phyloP scores from a whole-genome alignment of 169 alveolate species.

The Plasmodium inui region DNA sequence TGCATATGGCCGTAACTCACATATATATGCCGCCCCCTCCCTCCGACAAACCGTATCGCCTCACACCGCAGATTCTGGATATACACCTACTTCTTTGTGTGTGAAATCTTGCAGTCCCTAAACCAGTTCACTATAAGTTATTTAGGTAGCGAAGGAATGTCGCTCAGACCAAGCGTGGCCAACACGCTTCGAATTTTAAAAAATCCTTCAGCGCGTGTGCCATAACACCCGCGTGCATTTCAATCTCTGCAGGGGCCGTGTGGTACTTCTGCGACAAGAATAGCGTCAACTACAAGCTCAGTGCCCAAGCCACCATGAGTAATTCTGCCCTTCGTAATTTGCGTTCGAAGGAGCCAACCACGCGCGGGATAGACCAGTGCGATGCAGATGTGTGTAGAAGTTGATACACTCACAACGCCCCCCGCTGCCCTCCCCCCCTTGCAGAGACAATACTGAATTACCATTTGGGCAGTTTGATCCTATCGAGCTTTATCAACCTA shows the following conservation, averaged over 20 bases:
- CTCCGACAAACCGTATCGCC: not conserved
- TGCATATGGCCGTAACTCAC: not conserved
- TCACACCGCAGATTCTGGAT: conserved; percentile 37
- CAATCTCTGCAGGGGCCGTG: conserved; percentile 31
- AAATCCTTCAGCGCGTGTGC: not conserved
- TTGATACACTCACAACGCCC: not conserved
- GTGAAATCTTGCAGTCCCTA: conserved; percentile 52
- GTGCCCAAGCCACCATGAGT: conserved; percentile 40
- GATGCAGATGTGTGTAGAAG: not conserved
- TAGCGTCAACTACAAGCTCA: not conserved
- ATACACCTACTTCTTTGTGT: conserved; percentile 21
- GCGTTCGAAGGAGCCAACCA: not conserved
- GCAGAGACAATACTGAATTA: conserved; percentile 43
- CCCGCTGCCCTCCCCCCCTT: not conserved
- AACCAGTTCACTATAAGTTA: conserved; percentile 63
- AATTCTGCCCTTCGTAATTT: not conserved
- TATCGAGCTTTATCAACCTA: conserved; percentile 54
- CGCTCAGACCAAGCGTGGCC: not conserved
- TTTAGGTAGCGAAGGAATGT: conserved; percentile 16
- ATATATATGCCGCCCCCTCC: not conserved
- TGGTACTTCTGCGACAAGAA: conserved; percentile 67
- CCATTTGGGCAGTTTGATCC: conserved; percentile 52
- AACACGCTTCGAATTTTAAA: not conserved
- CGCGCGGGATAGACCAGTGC: not conserved
- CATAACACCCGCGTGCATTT: not conserved